These are phyloP conservation scores for Termitomyces sp. DNA, from an alignment of 768 basidiomycete genomes.

Conservation along the genomic window DNA sequence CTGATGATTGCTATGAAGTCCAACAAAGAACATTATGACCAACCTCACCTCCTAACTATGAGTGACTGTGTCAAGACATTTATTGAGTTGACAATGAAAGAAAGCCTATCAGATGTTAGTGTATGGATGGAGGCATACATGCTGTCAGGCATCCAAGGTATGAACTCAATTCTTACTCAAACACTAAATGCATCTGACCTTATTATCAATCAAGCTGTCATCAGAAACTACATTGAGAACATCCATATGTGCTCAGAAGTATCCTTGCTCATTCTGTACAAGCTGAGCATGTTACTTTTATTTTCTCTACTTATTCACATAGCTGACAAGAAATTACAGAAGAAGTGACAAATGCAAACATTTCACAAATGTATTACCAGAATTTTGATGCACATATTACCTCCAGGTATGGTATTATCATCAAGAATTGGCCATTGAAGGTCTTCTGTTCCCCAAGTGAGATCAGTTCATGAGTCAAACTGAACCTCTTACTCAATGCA, in stretches of 20 bases:
- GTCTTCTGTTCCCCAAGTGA: too few species aligned
- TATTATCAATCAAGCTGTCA: too few species aligned
- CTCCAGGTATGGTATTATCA: too few species aligned
- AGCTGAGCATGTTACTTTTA: not conserved
- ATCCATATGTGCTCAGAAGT: too few species aligned
- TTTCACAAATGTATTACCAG: too few species aligned
- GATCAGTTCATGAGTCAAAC: not conserved
- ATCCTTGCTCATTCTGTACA: not conserved
- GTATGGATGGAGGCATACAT: not conserved
- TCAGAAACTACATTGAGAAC: too few species aligned
- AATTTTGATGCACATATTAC: too few species aligned
- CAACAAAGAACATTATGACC: not conserved
- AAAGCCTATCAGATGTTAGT: not conserved
- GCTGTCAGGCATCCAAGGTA: not conserved
- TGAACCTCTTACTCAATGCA: constrained; percentile 6
- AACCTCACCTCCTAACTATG: not conserved
- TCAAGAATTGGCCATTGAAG: too few species aligned
- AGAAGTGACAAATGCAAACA: too few species aligned
- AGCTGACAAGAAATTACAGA: not conserved
- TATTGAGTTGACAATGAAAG: not conserved
- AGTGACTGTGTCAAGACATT: constrained; percentile 1
- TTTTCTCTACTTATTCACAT: too few species aligned
- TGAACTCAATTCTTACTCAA: not conserved
- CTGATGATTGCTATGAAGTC: not conserved
- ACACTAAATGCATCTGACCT: not conserved